Conservation (phyloP, 495 filamentous ascomycete species). For the Ramalina peruviana region DNA sequence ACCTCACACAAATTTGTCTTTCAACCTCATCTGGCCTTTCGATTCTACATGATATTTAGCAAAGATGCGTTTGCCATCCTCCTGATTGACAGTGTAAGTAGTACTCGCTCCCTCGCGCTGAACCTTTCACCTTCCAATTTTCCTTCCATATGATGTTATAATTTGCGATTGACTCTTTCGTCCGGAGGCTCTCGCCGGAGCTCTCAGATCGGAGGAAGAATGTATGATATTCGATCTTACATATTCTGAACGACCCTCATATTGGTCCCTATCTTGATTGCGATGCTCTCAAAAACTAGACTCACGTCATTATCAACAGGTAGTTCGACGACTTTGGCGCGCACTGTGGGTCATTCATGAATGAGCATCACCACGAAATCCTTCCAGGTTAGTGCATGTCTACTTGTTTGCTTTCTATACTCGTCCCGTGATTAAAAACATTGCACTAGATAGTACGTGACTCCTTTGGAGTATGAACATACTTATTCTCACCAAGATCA, state of each 20-base stretch:
- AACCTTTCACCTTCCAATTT: not conserved
- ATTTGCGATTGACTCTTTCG: slow-evolving; percentile 90
- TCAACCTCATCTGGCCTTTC: too few species aligned
- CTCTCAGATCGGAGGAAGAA: slow-evolving; percentile 51
- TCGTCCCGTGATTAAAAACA: slow-evolving; percentile 57
- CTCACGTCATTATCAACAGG: not conserved
- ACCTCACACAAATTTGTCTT: too few species aligned
- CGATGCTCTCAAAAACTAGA: not conserved
- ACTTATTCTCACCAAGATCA: slow-evolving; percentile 67
- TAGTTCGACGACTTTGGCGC: slow-evolving; percentile 13
- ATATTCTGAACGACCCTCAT: slow-evolving; percentile 67
- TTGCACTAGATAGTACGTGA: slow-evolving; percentile 81
- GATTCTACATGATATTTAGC: too few species aligned
- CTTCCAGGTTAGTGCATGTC: not conserved
- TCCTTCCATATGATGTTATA: slow-evolving; percentile 61
- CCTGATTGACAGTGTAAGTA: too few species aligned
- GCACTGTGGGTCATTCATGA: slow-evolving; percentile 10
- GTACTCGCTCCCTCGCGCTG: too few species aligned
- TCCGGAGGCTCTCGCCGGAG: slow-evolving; percentile 80
- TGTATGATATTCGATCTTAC: slow-evolving; percentile 88
- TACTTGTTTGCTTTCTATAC: slow-evolving; percentile 5
- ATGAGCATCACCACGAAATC: too few species aligned
- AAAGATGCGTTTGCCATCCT: too few species aligned
- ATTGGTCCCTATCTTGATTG: slow-evolving; percentile 11
- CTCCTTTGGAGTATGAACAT: slow-evolving; percentile 52